These are phyloP conservation scores for Aspergillus campestris DNA, from an alignment of 495 filamentous ascomycete species.

Conservation along the genomic window DNA sequence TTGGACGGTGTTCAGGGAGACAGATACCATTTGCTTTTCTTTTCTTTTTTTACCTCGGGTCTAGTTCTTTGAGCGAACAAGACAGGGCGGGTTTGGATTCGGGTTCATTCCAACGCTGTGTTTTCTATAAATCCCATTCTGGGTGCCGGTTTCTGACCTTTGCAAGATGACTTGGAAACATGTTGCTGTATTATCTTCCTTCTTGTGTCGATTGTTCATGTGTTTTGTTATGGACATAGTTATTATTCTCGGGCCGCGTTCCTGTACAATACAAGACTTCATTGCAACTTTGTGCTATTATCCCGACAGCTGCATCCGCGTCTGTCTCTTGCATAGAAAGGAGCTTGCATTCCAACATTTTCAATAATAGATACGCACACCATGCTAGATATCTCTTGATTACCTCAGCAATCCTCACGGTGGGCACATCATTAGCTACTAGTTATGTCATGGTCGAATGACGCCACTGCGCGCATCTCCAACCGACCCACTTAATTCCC, in stretches of 20 bases:
- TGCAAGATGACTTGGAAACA: conserved; percentile 8
- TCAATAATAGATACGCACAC: too few relatives aligned
- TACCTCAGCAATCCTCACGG: neutral
- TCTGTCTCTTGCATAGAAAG: too few relatives aligned
- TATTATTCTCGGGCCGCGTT: too few relatives aligned
- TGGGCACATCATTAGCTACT: neutral
- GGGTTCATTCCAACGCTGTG: too few relatives aligned
- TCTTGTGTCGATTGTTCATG: conserved; percentile 6
- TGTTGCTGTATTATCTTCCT: conserved; percentile 1
- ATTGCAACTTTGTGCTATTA: too few relatives aligned
- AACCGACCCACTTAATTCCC: neutral
- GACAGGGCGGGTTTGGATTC: too few relatives aligned
- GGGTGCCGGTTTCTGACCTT: conserved; percentile 4
- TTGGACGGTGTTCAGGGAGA: conserved; percentile 24
- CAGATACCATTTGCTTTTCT: conserved; percentile 29
- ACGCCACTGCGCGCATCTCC: conserved; percentile 7
- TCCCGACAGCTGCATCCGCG: too few relatives aligned
- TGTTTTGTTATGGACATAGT: conserved; percentile 1
- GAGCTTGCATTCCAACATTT: too few relatives aligned
- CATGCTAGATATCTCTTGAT: neutral
- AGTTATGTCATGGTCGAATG: conserved; percentile 9
- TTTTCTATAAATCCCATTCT: neutral
- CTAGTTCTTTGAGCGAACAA: too few relatives aligned
- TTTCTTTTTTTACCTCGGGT: neutral
- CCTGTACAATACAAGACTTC: conserved; percentile 18